Evolutionary conservation across 2,329 filamentous ascomycete genomes (phyloP).

Genomic region (Epichloe hybrida): DNA sequence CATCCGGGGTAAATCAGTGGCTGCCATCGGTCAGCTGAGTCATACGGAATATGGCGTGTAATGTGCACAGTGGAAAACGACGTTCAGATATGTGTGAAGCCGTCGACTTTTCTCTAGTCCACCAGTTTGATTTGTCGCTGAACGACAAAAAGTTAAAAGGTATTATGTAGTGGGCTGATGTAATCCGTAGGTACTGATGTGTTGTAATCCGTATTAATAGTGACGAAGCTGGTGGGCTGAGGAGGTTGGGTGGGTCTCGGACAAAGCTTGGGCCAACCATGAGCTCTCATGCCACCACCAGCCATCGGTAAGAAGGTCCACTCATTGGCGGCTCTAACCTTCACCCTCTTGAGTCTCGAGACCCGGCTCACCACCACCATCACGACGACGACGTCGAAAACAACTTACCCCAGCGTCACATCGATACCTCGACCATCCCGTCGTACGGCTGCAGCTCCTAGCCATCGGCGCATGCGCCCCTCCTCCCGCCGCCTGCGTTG

Average conservation of each 20-base stretch:
- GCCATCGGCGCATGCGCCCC: slow-evolving; percentile 3
- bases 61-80: too few species aligned
- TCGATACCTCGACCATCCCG: slow-evolving; percentile 20
- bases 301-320: neutral
- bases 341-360: neutral
- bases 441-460: slow-evolving; percentile 7
- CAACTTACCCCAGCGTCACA: neutral
- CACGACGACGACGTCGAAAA: neutral
- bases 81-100: too few species aligned
- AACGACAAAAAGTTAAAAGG: too few species aligned
- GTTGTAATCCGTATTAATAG: too few species aligned
- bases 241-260: neutral
- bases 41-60: too few species aligned
- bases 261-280: slow-evolving; percentile 19
- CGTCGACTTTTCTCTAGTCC: too few species aligned
- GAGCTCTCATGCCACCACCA: neutral
- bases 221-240: too few species aligned
- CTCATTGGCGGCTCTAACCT: neutral
- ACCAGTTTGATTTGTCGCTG: too few species aligned
- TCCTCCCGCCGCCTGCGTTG: neutral
- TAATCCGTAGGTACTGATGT: too few species aligned
- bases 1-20: too few species aligned
- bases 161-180: too few species aligned
- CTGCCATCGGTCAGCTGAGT: too few species aligned
- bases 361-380: neutral